Conservation (phyloP, 495 filamentous ascomycete species). For the Pseudoneurospora amorphoporcata region DNA sequence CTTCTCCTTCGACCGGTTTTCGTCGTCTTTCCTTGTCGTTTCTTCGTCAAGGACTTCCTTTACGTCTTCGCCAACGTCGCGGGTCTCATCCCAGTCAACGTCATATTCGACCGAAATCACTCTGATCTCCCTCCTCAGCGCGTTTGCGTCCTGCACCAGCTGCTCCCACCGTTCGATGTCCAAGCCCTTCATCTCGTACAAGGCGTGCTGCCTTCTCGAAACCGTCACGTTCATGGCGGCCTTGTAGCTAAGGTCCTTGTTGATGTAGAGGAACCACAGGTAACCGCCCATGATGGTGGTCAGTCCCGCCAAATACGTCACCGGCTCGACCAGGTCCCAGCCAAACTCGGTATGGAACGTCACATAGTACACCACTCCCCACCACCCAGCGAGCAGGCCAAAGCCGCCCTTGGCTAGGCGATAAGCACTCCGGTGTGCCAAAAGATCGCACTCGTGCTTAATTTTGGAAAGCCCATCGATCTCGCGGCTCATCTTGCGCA, state of each 20-base stretch:
- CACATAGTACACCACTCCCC: conserved; percentile 64
- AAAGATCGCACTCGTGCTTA: conserved; percentile 70
- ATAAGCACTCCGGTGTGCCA: conserved; percentile 68
- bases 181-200: conserved; percentile 68
- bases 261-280: conserved; percentile 89
- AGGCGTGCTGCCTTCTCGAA: conserved; percentile 59
- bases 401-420: conserved; percentile 73
- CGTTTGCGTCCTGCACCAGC: conserved; percentile 72
- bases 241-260: conserved; percentile 77
- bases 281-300: conserved; percentile 81
- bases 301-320: conserved; percentile 79
- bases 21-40: conserved; percentile 29
- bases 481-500: conserved; percentile 58
- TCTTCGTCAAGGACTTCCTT: conserved; percentile 60
- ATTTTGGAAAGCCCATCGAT: conserved; percentile 58
- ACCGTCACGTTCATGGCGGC: conserved; percentile 81
- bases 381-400: conserved; percentile 61
- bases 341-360: conserved; percentile 72
- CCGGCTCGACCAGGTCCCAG: conserved; percentile 84
- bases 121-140: conserved; percentile 69
- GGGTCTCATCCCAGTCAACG: conserved; percentile 83
- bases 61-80: conserved; percentile 64
- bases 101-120: conserved; percentile 79
- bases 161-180: conserved; percentile 67
- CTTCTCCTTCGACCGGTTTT: conserved; percentile 16